Conservation (phyloP, 2,329 filamentous ascomycete genomes). For the Penicillium sp. region DNA sequence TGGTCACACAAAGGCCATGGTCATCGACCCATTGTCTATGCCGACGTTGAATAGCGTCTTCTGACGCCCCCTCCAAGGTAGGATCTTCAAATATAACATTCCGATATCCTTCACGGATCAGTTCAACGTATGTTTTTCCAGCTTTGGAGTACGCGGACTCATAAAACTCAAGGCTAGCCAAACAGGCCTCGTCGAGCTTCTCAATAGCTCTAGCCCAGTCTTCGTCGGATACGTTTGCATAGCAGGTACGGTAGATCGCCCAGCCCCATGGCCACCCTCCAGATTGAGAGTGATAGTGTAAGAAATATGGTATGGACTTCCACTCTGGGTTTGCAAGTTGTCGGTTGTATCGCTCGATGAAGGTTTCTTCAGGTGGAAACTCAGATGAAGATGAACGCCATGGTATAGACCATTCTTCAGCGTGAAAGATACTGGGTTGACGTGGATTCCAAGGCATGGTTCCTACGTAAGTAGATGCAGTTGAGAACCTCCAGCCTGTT, state of each 20-base stretch:
- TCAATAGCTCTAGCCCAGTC: neutral
- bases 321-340: neutral
- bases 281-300: neutral
- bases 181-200: conserved; percentile 5
- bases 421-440: neutral
- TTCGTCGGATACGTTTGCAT: neutral
- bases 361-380: neutral
- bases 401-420: neutral
- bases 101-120: conserved; percentile 7
- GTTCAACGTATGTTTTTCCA: neutral
- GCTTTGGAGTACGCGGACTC: neutral
- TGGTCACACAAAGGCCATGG: neutral
- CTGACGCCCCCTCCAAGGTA: conserved; percentile 1
- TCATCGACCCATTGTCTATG: conserved; percentile 7
- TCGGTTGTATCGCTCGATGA: neutral
- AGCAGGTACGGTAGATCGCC: conserved; percentile 1
- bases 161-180: neutral
- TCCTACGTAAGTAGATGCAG: neutral
- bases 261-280: neutral
- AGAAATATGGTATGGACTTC: neutral
- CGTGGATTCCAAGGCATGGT: neutral
- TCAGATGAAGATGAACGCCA: neutral
- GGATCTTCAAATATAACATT: conserved; percentile 10
- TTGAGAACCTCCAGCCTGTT: neutral
- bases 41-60: conserved; percentile 1